These are phyloP conservation scores for Basipetospora chlamydospora DNA, from an alignment of 2,329 filamentous ascomycete genomes.

Conservation along the genomic window DNA sequence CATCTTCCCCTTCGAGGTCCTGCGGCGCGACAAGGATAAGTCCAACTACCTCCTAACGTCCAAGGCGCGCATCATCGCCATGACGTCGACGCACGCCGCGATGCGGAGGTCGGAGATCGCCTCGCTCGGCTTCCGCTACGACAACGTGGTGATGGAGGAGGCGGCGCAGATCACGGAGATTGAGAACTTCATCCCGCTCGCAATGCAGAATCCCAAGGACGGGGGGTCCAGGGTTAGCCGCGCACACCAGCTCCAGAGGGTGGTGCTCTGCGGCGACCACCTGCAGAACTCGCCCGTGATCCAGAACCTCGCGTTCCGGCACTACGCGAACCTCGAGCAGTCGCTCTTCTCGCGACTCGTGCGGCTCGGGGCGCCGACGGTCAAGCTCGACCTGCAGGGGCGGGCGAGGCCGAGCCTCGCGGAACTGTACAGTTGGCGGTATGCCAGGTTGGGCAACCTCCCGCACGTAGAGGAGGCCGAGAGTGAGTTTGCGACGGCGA, in stretches of 20 bases:
- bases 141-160: conserved; percentile 97
- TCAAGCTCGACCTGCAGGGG: conserved; percentile 85
- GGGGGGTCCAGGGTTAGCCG: conserved; percentile 58
- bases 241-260: conserved; percentile 75
- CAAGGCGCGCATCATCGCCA: conserved; percentile 93
- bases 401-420: conserved; percentile 79
- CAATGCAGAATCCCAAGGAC: conserved; percentile 69
- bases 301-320: conserved; percentile 83
- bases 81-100: conserved; percentile 96
- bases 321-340: conserved; percentile 93
- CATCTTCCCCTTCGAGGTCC: conserved; percentile 86
- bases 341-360: conserved; percentile 86
- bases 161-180: conserved; percentile 96
- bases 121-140: conserved; percentile 85
- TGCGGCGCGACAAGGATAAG: conserved; percentile 79
- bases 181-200: conserved; percentile 88
- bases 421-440: conserved; percentile 85
- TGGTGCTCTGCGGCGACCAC: conserved; percentile 90
- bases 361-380: conserved; percentile 78
- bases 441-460: conserved; percentile 64
- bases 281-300: conserved; percentile 94
- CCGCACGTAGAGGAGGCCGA: conserved; percentile 55
- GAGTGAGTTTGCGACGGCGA: conserved; percentile 64
- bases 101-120: conserved; percentile 88
- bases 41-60: conserved; percentile 91